Percentiles rank a stretch among this genome's conserved stretches.
phyloP scores from a whole-genome alignment of 2,329 filamentous ascomycete genomes.

The Raffaelea arxii region DNA sequence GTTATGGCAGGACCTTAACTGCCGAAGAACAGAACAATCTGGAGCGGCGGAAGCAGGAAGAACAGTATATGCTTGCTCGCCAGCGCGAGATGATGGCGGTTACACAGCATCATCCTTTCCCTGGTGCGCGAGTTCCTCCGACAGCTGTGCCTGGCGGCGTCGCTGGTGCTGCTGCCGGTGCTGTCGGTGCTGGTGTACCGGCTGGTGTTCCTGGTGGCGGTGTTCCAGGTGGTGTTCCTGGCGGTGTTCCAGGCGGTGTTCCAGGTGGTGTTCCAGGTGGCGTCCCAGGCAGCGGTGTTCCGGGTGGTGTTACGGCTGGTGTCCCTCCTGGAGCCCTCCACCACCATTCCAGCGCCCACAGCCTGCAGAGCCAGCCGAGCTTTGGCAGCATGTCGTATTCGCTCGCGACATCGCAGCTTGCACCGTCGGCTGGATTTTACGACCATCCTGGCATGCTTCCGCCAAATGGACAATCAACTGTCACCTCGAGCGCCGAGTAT shows the following conservation, averaged over 20 bases:
- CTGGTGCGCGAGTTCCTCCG: constrained; percentile 14
- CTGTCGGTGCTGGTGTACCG: neutral
- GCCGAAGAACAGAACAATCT: constrained; percentile 97
- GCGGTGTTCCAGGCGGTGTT: neutral
- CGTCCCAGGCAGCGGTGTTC: no score
- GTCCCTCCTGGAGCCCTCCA: constrained; percentile 47
- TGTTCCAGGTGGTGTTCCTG: no score
- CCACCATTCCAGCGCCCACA: constrained; percentile 91
- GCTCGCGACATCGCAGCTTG: constrained; percentile 48
- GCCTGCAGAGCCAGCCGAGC: constrained; percentile 92
- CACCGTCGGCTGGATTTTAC: constrained; percentile 59
- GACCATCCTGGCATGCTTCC: constrained; percentile 43
- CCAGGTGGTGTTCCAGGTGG: constrained; percentile 16
- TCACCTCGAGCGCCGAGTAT: constrained; percentile 37
- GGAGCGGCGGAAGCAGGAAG: constrained; percentile 93
- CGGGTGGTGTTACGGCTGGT: neutral
- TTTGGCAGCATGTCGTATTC: constrained; percentile 93
- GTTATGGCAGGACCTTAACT: constrained; percentile 90
- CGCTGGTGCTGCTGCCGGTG: neutral
- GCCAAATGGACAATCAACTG: constrained; percentile 28
- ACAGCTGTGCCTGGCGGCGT: constrained; percentile 23
- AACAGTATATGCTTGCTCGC: constrained; percentile 92
- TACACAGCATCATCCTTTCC: constrained; percentile 48
- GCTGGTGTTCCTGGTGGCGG: constrained; percentile 17
- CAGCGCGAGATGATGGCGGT: constrained; percentile 81